Conservation (phyloP, 805 yeast genomes). For the Brettanomyces anomalus region DNA sequence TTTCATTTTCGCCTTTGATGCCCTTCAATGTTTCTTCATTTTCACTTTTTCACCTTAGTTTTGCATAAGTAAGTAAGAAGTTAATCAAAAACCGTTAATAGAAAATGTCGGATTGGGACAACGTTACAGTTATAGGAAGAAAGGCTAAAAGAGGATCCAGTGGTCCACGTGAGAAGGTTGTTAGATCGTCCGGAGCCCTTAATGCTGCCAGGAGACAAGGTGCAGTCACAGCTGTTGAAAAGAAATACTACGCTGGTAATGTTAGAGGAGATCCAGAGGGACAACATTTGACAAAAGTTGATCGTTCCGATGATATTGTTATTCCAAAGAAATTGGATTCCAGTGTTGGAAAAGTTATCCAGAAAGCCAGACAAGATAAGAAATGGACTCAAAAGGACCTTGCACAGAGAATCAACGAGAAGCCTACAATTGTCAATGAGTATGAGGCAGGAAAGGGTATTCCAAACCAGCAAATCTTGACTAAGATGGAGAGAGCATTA, state of each 20-base stretch:
- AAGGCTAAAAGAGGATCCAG: slow-evolving; percentile 73
- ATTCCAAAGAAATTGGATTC: slow-evolving; percentile 83
- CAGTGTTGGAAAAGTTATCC: slow-evolving; percentile 80
- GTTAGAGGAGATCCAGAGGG: slow-evolving; percentile 73
- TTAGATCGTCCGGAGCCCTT: slow-evolving; percentile 66
- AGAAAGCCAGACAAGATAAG: slow-evolving; percentile 80
- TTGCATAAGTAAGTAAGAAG: neutral
- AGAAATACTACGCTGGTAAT: slow-evolving; percentile 74
- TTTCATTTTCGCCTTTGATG: too few species aligned
- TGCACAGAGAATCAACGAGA: slow-evolving; percentile 92
- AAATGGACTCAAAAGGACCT: slow-evolving; percentile 89
- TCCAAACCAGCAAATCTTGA: slow-evolving; percentile 92
- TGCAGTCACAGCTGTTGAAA: slow-evolving; percentile 80
- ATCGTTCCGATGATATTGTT: slow-evolving; percentile 87
- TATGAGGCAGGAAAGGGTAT: slow-evolving; percentile 95
- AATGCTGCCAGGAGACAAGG: slow-evolving; percentile 95
- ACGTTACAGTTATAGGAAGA: slow-evolving; percentile 80
- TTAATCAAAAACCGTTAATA: neutral
- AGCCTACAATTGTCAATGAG: slow-evolving; percentile 90
- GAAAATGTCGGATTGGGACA: slow-evolving; percentile 74
- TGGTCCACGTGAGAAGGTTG: slow-evolving; percentile 81
- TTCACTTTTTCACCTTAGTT: neutral
- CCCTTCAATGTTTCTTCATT: neutral
- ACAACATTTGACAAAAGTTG: slow-evolving; percentile 88
- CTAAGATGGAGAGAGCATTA: slow-evolving; percentile 85